Base-by-base conservation (phyloP, 1,139 yeast species). In the Saccharomyces pastorianus region DNA sequence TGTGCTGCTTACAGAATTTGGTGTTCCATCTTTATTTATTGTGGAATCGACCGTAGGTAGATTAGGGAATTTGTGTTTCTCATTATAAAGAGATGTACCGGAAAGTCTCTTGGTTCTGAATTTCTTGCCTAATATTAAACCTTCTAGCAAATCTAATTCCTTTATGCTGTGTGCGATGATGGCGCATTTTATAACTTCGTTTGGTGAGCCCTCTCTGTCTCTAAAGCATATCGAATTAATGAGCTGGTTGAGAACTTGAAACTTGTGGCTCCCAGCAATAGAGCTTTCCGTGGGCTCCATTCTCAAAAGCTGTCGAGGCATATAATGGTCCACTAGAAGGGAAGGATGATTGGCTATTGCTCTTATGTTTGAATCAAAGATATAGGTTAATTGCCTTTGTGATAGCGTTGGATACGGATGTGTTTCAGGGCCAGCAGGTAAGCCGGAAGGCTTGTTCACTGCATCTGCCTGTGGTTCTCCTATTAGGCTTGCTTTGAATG, bases 121-220 rank as follows among this genome's bases (percentile, higher is more conserved):
- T 44, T 73, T 68, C 62, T 85, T 81, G 0, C 93, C 93, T 29
- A 85, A 73, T 20, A 85, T 67, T 26, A 83, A 70, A 0, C 88
- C 85, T 64, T 86, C 95, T 3, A 86, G 74, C 47, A 85, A 70
- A 62, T 86, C 95, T 61, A 86, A 69, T 64, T 85, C 93, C 61
- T 84, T 83, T 38, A 84, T 76, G 59, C 76, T 79, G 46, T 78
- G 78, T 0, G 88, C 84, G 4, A 83, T 78, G n/a, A 85, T 75
- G 47, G 82, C 70, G 3, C 44, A 38, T 25, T 84, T 61, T 53
- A 62, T 60, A 42, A 64, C 50, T 9, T 59, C 53, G 2, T 55
- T 55, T 1, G 64, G 61, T 42, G 52, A 54, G 32, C 50, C 49
- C 6, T 41, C 46, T 20, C 60, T 53, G 34, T 59, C 60, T 32